phyloP scores from a whole-genome alignment of 129 eudicot genomes.

The Lonicera japonica region DNA sequence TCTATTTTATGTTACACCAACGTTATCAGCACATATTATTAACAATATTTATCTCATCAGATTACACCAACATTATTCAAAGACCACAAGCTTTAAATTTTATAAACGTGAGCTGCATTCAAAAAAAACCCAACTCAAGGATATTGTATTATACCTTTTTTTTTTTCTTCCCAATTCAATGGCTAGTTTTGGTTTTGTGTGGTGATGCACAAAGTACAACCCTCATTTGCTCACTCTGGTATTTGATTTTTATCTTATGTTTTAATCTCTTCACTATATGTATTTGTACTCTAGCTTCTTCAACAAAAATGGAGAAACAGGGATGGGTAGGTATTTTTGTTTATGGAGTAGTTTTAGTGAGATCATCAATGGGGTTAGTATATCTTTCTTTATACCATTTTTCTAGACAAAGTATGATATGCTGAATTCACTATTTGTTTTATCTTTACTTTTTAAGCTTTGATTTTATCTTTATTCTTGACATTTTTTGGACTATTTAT shows the following conservation, averaged over 20 bases:
- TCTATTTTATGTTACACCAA: no score
- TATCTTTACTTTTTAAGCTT: conserved; percentile 1
- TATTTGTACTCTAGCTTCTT: not conserved
- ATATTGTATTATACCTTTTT: no score
- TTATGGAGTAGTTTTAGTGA: conserved; percentile 33
- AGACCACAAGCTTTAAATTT: no score
- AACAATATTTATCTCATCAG: no score
- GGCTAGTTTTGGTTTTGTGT: not conserved
- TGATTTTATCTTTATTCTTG: no score
- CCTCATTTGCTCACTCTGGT: not conserved
- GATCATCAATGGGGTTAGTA: conserved; percentile 31
- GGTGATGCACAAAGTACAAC: not conserved
- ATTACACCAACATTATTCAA: no score
- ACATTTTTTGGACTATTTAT: no score
- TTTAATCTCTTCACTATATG: not conserved
- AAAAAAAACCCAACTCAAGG: no score
- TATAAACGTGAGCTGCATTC: no score
- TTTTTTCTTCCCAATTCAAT: not conserved
- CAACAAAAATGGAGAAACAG: no score
- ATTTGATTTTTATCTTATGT: not conserved
- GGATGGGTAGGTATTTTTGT: conserved; percentile 21
- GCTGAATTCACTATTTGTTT: not conserved
- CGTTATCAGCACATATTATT: no score
- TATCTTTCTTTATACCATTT: conserved; percentile 6
- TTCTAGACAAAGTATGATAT: not conserved